Base-by-base conservation (phyloP, 2,329 filamentous ascomycete species). In the Fusarium sp. region DNA sequence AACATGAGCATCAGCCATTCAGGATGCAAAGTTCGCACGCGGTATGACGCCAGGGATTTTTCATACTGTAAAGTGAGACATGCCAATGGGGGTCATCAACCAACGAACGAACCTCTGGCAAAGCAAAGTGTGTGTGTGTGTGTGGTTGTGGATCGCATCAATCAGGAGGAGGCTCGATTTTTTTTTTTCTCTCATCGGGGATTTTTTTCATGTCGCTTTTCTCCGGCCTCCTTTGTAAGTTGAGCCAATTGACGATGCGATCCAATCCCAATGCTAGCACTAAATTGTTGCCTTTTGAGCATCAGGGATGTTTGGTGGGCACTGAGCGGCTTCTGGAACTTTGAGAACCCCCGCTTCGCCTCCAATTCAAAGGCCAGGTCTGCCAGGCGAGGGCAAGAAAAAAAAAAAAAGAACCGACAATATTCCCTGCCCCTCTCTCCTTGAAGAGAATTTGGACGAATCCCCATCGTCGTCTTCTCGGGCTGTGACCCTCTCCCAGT, bases 261-360 rank as follows among this genome's bases (percentile, higher is more conserved):
- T 43, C 43, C 37, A 43, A 52, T 64, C 61, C 61, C 47, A 64
- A 40, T 33, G 61, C 61, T 17, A 40, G 37, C n/a, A 59, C 56
- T 20, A 37, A 65, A 59, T 52, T 58, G 47, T 32, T 35, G 54
- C n/a, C 52, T 61, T 35, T 52, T 22, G 56, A 35, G 35, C 22
- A 59, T 60, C 62, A 72, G 64, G 71, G 64, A 47, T 59, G 50
- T 60, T 66, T 66, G 57, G 65, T 67, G 54, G 52, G 33, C 47
- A 67, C 58, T 38, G 56, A 64, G 59, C 52, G 54, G 65, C 67
- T 76, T 77, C 73, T 77, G 71, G 75, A 75, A 77, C 69, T 57
- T 68, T 58, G 30, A 56, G 20, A 38, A 62, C 61, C 73, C 73
- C 71, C 67, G 71, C 73, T 73, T 52, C 66, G 63, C 65, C 37